Evolutionary conservation across 495 filamentous ascomycete species (phyloP).

Genomic region (Aspergillus diversus): DNA sequence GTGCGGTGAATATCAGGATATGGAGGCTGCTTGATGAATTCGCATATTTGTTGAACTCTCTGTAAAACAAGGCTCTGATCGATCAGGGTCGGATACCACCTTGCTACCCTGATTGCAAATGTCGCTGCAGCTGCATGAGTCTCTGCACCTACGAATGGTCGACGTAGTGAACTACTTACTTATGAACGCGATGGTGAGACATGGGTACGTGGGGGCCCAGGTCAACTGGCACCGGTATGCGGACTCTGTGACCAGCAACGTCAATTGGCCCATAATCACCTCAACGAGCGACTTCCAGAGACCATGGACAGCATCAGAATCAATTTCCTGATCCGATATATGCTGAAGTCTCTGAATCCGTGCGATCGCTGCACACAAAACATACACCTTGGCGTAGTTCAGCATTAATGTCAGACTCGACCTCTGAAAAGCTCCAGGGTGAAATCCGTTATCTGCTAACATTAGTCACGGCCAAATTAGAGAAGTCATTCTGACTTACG

Average conservation of each 20-base stretch:
- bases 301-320: slow-evolving; percentile 33
- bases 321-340: slow-evolving; percentile 26
- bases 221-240: slow-evolving; percentile 44
- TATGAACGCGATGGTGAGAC: slow-evolving; percentile 47
- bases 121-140: slow-evolving; percentile 32
- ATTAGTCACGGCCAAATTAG: not conserved
- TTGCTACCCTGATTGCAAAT: slow-evolving; percentile 44
- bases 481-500: slow-evolving; percentile 28
- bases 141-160: not conserved
- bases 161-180: slow-evolving; percentile 33
- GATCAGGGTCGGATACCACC: slow-evolving; percentile 46
- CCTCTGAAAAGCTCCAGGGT: slow-evolving; percentile 46
- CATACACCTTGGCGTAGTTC: slow-evolving; percentile 45
- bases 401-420: slow-evolving; percentile 46
- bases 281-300: slow-evolving; percentile 45
- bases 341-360: slow-evolving; percentile 47
- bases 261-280: slow-evolving; percentile 44
- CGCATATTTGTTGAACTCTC: slow-evolving; percentile 42
- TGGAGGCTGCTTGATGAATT: slow-evolving; percentile 46
- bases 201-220: slow-evolving; percentile 48
- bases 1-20: slow-evolving; percentile 51
- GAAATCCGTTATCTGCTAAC: slow-evolving; percentile 41
- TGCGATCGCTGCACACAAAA: slow-evolving; percentile 41
- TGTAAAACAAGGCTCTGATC: slow-evolving; percentile 41
- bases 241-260: slow-evolving; percentile 40